These are phyloP conservation scores for Naganishia kalamii DNA, from an alignment of 768 basidiomycete species.

Conservation along the genomic window DNA sequence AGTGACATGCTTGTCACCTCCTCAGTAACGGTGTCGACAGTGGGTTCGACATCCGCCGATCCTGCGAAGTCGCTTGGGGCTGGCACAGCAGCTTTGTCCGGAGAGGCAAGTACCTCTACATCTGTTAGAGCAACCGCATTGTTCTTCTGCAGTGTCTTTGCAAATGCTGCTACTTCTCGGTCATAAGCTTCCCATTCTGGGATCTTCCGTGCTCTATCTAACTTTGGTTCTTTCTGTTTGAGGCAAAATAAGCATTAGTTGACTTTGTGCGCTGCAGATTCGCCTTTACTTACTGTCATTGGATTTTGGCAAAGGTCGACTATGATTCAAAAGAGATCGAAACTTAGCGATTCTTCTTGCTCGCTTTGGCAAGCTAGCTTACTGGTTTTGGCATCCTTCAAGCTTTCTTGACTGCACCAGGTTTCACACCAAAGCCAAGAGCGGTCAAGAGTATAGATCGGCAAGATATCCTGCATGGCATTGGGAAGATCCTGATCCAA, in stretches of 20 bases:
- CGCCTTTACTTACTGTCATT: conserved; percentile 60
- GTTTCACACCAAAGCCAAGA: conserved; percentile 99
- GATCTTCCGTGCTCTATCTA: conserved; percentile 83
- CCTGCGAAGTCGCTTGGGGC: not conserved
- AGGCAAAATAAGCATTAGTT: conserved; percentile 23
- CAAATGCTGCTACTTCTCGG: conserved; percentile 76
- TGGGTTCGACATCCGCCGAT: not conserved
- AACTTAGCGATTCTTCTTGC: not conserved
- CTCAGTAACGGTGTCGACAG: not conserved
- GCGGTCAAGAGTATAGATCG: conserved; percentile 82
- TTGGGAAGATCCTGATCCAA: conserved; percentile 97
- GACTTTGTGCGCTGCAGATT: not conserved
- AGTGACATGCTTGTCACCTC: not conserved
- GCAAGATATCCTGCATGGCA: conserved; percentile 82
- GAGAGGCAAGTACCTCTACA: not conserved
- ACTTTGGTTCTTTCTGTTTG: conserved; percentile 88
- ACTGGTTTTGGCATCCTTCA: conserved; percentile 48
- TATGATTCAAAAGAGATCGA: conserved; percentile 45
- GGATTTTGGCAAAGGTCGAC: conserved; percentile 97
- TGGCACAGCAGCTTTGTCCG: not conserved
- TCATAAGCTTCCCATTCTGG: conserved; percentile 98
- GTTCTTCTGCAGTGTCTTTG: conserved; percentile 47
- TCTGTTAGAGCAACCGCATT: conserved; percentile 42
- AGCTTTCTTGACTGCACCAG: conserved; percentile 65
- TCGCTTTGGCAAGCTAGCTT: conserved; percentile 23